A percentile compares a stretch with the other conserved stretches of the same genome.
Evolutionary conservation across 371 early-diverging fungal species (phyloP).

Genomic region (Rhizomucor pusillus): DNA sequence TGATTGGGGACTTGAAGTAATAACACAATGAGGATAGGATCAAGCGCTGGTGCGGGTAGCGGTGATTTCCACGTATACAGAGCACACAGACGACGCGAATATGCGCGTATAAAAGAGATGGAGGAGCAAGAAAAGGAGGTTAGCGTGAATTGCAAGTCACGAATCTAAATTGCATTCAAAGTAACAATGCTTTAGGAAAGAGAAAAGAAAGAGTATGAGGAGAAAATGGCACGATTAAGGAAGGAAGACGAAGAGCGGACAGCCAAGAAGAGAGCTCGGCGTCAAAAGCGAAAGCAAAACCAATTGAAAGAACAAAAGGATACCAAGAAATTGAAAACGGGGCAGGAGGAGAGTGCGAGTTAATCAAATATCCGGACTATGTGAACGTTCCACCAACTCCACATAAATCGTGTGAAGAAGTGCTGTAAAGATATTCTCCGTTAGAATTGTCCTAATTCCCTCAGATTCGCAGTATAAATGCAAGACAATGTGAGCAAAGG

Average conservation of each 20-base stretch:
- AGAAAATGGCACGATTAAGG: slow-evolving; percentile 55
- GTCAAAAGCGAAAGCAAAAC: slow-evolving; percentile 66
- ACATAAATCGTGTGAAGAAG: too few species aligned
- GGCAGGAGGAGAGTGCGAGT: background rate
- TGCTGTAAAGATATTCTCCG: too few species aligned
- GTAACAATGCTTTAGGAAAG: slow-evolving; percentile 27
- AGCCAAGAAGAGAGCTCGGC: slow-evolving; percentile 82
- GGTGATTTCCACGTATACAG: slow-evolving; percentile 96
- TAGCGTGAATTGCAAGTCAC: too few species aligned
- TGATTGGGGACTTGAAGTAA: background rate
- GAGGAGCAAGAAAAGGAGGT: slow-evolving; percentile 78
- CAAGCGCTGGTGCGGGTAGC: slow-evolving; percentile 95
- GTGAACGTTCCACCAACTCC: too few species aligned
- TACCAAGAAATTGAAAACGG: slow-evolving; percentile 23
- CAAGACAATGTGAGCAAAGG: too few species aligned
- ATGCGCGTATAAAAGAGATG: slow-evolving; percentile 75
- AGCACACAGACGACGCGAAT: slow-evolving; percentile 85
- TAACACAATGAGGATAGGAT: slow-evolving; percentile 47
- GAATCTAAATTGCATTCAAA: too few species aligned
- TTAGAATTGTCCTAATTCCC: too few species aligned
- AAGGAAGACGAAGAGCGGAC: slow-evolving; percentile 76
- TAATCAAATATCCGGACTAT: too few species aligned
- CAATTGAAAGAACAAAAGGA: slow-evolving; percentile 7
- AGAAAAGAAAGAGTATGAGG: slow-evolving; percentile 54
- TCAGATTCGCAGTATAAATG: too few species aligned